Percentiles rank a stretch among this genome's conserved stretches.
phyloP scores from a whole-genome alignment of 495 filamentous ascomycete genomes.

The Peziza echinospora region DNA sequence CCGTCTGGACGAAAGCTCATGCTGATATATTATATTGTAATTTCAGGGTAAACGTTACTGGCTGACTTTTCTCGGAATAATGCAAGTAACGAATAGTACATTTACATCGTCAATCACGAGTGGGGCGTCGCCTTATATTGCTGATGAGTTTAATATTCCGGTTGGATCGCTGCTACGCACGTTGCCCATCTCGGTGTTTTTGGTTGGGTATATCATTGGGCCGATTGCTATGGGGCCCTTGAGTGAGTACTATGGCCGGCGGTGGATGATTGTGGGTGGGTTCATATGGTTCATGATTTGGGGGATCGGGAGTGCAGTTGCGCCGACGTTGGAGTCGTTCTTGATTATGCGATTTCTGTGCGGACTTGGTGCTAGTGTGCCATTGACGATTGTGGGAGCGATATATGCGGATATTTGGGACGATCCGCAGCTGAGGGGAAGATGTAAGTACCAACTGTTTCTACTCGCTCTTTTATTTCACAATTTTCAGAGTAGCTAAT shows the following conservation, averaged over 20 bases:
- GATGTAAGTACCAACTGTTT: constrained; percentile 25
- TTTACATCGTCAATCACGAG: constrained; percentile 31
- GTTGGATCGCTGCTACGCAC: constrained; percentile 23
- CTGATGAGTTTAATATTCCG: constrained; percentile 23
- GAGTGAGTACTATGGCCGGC: constrained; percentile 31
- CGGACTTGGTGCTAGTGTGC: constrained; percentile 30
- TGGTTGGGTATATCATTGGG: constrained; percentile 31
- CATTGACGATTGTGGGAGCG: constrained; percentile 28
- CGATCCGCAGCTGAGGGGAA: constrained; percentile 28
- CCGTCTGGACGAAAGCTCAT: neutral
- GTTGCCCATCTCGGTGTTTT: constrained; percentile 30
- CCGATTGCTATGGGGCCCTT: constrained; percentile 31
- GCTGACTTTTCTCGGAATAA: constrained; percentile 26
- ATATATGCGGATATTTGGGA: constrained; percentile 33
- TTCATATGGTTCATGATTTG: constrained; percentile 27
- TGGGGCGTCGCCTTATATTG: constrained; percentile 26
- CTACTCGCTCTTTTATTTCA: constrained; percentile 30
- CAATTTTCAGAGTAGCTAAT: constrained; percentile 28
- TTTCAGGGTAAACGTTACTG: constrained; percentile 6
- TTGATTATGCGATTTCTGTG: constrained; percentile 30
- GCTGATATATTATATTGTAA: neutral
- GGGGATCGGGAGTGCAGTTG: constrained; percentile 31
- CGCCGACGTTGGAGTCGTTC: constrained; percentile 28
- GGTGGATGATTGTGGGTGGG: constrained; percentile 27
- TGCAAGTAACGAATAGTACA: constrained; percentile 32